These are phyloP conservation scores for Boletus fagicola DNA, from an alignment of 768 basidiomycete species.

Conservation along the genomic window DNA sequence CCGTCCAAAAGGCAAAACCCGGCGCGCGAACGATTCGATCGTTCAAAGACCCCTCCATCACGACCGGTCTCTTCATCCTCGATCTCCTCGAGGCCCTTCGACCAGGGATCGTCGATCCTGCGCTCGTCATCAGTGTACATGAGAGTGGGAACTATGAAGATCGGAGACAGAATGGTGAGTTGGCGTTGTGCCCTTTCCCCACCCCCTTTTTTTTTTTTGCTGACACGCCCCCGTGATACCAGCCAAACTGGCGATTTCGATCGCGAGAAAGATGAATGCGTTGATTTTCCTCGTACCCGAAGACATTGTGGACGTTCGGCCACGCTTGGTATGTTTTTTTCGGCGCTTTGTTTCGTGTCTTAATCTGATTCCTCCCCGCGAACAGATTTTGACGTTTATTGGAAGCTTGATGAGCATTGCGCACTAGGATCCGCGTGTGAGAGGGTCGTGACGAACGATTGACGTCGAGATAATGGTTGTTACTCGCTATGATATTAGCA, in stretches of 20 bases:
- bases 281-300: slow-evolving; percentile 96
- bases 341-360: background rate
- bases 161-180: slow-evolving; percentile 85
- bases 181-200: background rate
- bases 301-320: slow-evolving; percentile 92
- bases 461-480: background rate
- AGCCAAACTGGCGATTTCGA: slow-evolving; percentile 98
- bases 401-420: slow-evolving; percentile 86
- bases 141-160: slow-evolving; percentile 77
- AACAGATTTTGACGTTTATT: slow-evolving; percentile 90
- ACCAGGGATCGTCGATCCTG: slow-evolving; percentile 94
- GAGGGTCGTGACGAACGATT: background rate
- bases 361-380: background rate
- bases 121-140: slow-evolving; percentile 63
- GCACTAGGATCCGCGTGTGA: slow-evolving; percentile 14
- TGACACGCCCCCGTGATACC: slow-evolving; percentile 25
- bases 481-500: background rate
- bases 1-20: slow-evolving; percentile 69
- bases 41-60: slow-evolving; percentile 91
- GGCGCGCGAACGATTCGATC: slow-evolving; percentile 69
- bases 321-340: slow-evolving; percentile 67
- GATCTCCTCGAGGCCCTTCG: slow-evolving; percentile 87
- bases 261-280: slow-evolving; percentile 96
- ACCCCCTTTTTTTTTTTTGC: background rate
- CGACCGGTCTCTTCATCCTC: slow-evolving; percentile 89